These are phyloP conservation scores for Cercospora berteroae DNA, from an alignment of 2,329 filamentous ascomycete species.

Conservation along the genomic window DNA sequence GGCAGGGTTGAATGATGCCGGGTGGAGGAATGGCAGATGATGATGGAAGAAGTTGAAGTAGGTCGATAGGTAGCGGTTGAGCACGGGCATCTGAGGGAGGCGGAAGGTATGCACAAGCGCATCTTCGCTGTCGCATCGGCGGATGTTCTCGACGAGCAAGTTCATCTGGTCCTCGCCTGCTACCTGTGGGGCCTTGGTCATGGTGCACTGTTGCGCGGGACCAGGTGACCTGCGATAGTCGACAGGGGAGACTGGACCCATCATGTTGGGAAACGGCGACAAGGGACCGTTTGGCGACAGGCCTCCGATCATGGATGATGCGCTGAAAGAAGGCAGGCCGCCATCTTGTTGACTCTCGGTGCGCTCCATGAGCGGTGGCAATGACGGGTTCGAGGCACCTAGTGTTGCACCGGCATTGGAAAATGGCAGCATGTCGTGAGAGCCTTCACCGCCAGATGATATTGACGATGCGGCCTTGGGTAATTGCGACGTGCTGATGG, in stretches of 20 bases:
- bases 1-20: constrained; percentile 81
- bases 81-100: constrained; percentile 71
- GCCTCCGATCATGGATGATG: constrained; percentile 66
- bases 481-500: constrained; percentile 58
- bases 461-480: constrained; percentile 67
- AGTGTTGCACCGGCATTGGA: constrained; percentile 27
- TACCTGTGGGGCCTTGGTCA: constrained; percentile 74
- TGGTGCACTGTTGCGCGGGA: constrained; percentile 62
- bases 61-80: constrained; percentile 90
- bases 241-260: constrained; percentile 65
- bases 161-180: constrained; percentile 80
- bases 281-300: constrained; percentile 70
- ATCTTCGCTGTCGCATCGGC: constrained; percentile 73
- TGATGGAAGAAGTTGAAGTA: constrained; percentile 98
- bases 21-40: constrained; percentile 92
- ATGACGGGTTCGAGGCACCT: constrained; percentile 41
- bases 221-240: constrained; percentile 69
- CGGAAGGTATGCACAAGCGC: constrained; percentile 86
- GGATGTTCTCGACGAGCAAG: constrained; percentile 81
- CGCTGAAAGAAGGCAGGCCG: constrained; percentile 57
- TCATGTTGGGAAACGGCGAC: constrained; percentile 69
- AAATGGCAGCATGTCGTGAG: constrained; percentile 54
- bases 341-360: constrained; percentile 43
- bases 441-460: constrained; percentile 48
- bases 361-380: constrained; percentile 65